Base-by-base conservation (phyloP, 2,329 filamentous ascomycete species). In the Pseudogymnoascus sp. region DNA sequence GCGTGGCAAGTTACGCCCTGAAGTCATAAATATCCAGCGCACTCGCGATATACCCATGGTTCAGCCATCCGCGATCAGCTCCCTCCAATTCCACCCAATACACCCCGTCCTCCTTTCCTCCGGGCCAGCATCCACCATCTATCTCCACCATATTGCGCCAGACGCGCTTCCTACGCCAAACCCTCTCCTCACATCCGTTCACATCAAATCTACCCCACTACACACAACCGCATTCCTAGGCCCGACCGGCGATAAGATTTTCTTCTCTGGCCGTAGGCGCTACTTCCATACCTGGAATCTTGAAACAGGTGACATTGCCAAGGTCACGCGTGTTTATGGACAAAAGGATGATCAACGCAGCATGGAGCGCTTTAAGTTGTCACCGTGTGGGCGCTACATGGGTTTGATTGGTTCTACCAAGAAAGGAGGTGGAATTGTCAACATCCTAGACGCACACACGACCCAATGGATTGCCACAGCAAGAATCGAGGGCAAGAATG, bases 221-320 rank as follows among this genome's bases (percentile, higher is more conserved):
- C 86, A 88, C 64, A 91, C 89, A 10, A 91, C 93, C 6, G 84
- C 89, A 38, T 97, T 99, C 75, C 80, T 92, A 64, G 84, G 82
- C 26, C 85, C 88, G 4, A 78, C 78, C 14, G 91, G 90, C 67
- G 86, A 89, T 66, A 88, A 88, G 69, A 89, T 99, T 68, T 90
- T 96, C 75, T 90, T 97, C 65, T 89, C 92, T 16, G 93, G 93
- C 38, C 88, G 93, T 37, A 86, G 95, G 60, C 87, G 87, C 67
- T 97, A 92, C 79, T 97, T 97, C 76, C 95, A 97, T 76, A 87
- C 89, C 68, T 99, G 95, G 95, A 88, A 97, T 71, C 82, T 99
- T 24, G 80, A 88, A 47, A 87, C 88, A 0, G 95, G 95, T 47
- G 79, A 81, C 11, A 86, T 99, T 59, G 89, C 93, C 71, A 96